Evolutionary conservation across 805 yeast genomes (phyloP), one percentile per base, ranked within the genome.

Genomic region (Candida chauliodis): DNA sequence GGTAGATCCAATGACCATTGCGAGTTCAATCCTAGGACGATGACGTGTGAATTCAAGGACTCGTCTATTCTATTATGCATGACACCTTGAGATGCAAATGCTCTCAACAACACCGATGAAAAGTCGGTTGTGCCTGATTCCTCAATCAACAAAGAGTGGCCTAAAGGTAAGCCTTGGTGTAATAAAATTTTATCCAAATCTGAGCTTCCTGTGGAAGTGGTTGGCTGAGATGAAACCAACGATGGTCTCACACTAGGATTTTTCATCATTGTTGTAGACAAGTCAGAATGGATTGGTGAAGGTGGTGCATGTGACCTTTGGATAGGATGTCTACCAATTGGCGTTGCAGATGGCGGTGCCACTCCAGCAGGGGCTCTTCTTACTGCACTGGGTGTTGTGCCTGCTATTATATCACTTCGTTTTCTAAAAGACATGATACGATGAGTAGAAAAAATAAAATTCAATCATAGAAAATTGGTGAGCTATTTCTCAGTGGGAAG

Each of bases 121-220:
- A 88, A 91, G 53, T 91, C 97, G 0, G 98, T 91, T 5, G 91
- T 81, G 0, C 95, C 93, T 11, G 77, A 74, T 55, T 91, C 98
- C 56, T 87, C 91, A 4, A 91, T 55, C 10, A 90, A 56, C 26
- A 89, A 53, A 5, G 84, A 72, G 8, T 70, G 60, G 1, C 96
- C 95, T 9, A 86, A 48, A 1, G 98, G 98, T 11, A 90, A 56
- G 1, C 99, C 99, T 40, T 78, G 83, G 58, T 91, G 98, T 1
- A 75, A 76, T 36, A 91, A 55, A 3, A 86, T 59, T 46, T 71
- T 76, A 57, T 91, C 98, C 16, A 91, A 58, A 52, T 87, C 90
- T 6, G 70, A 55, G 17, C 83, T 73, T 1, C 97, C 97, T 0
- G 95, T 82, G 1, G 97, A 86, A 1, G 83, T 71, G 1, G 89